phyloP scores from a whole-genome alignment of 1,139 yeast species.

The Yamadazyma jaroonii region DNA sequence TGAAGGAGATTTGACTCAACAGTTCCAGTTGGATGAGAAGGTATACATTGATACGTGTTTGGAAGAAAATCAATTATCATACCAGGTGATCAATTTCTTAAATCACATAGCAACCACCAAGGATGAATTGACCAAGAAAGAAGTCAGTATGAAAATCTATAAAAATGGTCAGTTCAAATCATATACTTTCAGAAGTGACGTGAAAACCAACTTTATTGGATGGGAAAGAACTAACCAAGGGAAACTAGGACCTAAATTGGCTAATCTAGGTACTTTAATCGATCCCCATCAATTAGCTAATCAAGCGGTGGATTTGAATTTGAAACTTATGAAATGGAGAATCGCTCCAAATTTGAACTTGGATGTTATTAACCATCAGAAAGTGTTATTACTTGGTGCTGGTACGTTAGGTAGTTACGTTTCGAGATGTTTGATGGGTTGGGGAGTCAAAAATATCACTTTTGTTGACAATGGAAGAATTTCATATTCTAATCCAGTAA shows the following conservation, averaged over 20 bases:
- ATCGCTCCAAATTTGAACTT: conserved; percentile 79
- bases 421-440: conserved; percentile 78
- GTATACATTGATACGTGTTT: conserved; percentile 65
- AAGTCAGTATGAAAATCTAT: conserved; percentile 39
- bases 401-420: conserved; percentile 96
- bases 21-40: conserved; percentile 19
- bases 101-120: conserved; percentile 41
- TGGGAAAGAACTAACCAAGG: conserved; percentile 86
- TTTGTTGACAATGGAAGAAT: conserved; percentile 88
- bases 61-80: conserved; percentile 48
- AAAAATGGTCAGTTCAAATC: conserved; percentile 12
- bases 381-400: conserved; percentile 82
- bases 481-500: conserved; percentile 90
- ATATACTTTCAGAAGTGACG: conserved; percentile 6
- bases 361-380: conserved; percentile 56
- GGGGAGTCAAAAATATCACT: conserved; percentile 88
- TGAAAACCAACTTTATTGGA: conserved; percentile 47
- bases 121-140: too few relatives aligned
- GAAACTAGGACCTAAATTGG: conserved; percentile 74
- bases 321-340: conserved; percentile 96
- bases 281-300: conserved; percentile 80
- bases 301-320: conserved; percentile 87
- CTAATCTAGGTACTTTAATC: conserved; percentile 76
- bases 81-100: conserved; percentile 54
- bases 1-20: conserved; percentile 4